Evolutionary conservation across 2,329 filamentous ascomycete species (phyloP).

Genomic region (Trichoderma harzianum): DNA sequence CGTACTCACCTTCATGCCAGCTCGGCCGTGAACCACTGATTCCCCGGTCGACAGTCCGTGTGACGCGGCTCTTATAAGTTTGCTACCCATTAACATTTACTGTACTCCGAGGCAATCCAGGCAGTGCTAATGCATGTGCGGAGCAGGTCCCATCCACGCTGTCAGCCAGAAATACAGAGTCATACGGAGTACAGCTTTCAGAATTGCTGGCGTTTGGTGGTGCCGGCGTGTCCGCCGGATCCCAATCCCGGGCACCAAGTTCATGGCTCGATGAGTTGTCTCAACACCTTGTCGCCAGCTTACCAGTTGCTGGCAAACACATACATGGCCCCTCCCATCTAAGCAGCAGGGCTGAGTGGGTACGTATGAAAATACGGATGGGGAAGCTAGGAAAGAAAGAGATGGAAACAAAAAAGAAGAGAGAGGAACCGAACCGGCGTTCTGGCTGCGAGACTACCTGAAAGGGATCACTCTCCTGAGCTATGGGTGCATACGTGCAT

Average conservation of each 20-base stretch:
- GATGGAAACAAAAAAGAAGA: background rate
- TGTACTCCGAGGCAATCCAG: background rate
- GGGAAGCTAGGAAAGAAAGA: background rate
- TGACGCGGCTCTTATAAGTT: slow-evolving; percentile 16
- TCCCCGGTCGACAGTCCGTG: slow-evolving; percentile 5
- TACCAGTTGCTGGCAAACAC: slow-evolving; percentile 16
- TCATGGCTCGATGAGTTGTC: slow-evolving; percentile 17
- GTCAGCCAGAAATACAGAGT: slow-evolving; percentile 10
- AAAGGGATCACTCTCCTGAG: background rate
- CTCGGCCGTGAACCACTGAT: background rate
- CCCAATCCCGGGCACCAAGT: slow-evolving; percentile 6
- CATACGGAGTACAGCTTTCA: background rate
- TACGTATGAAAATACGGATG: background rate
- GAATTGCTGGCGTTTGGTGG: background rate
- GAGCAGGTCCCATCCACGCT: slow-evolving; percentile 12
- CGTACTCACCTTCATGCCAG: background rate
- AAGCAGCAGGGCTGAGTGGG: slow-evolving; percentile 14
- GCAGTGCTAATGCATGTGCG: slow-evolving; percentile 15
- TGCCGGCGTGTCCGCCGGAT: slow-evolving; percentile 8
- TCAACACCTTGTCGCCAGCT: slow-evolving; percentile 12
- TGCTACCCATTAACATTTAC: slow-evolving; percentile 1
- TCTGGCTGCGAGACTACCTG: slow-evolving; percentile 1
- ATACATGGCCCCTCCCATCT: slow-evolving; percentile 12
- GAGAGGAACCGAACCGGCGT: background rate
- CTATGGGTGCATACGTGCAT: slow-evolving; percentile 4